Conservation (phyloP, 2,329 filamentous ascomycete genomes). For the Endocalyx cinctus region DNA sequence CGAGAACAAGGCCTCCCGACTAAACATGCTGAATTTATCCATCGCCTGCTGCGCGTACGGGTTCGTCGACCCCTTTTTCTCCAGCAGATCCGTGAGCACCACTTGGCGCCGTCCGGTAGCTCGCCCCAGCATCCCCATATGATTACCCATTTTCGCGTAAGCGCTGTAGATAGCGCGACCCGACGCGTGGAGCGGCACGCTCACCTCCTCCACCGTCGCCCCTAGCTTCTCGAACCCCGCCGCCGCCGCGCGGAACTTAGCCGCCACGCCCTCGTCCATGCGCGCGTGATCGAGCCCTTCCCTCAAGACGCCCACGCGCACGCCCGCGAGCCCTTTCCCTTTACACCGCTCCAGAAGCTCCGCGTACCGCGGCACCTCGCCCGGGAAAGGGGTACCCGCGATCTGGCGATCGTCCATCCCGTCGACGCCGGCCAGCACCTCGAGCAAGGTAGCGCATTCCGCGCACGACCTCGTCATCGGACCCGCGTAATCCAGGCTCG, state of each 20-base stretch:
- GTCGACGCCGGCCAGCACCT: slow-evolving; percentile 24
- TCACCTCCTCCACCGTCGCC: slow-evolving; percentile 18
- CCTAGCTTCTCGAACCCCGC: slow-evolving; percentile 11
- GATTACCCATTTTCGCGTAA: slow-evolving; percentile 24
- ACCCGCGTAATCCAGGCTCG: slow-evolving; percentile 24
- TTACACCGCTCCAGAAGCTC: background rate
- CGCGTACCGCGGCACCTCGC: slow-evolving; percentile 5
- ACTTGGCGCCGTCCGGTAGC: slow-evolving; percentile 17
- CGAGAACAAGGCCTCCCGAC: background rate
- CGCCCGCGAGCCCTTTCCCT: slow-evolving; percentile 9
- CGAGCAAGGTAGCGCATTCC: slow-evolving; percentile 23
- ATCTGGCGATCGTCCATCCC: slow-evolving; percentile 25
- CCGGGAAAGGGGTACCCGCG: slow-evolving; percentile 10
- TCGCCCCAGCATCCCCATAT: slow-evolving; percentile 28
- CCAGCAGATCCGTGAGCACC: slow-evolving; percentile 27
- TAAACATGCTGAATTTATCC: background rate
- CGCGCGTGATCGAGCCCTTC: slow-evolving; percentile 19
- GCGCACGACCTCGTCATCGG: slow-evolving; percentile 20
- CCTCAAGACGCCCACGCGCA: slow-evolving; percentile 23
- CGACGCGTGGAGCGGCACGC: slow-evolving; percentile 20
- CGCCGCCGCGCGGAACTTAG: slow-evolving; percentile 11
- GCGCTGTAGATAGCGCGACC: slow-evolving; percentile 15
- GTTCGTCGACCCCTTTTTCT: slow-evolving; percentile 34
- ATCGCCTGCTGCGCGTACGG: slow-evolving; percentile 5
- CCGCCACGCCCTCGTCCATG: slow-evolving; percentile 18